These are phyloP conservation scores for Russula griseocarnosa DNA, from an alignment of 768 basidiomycete genomes.

Conservation along the genomic window DNA sequence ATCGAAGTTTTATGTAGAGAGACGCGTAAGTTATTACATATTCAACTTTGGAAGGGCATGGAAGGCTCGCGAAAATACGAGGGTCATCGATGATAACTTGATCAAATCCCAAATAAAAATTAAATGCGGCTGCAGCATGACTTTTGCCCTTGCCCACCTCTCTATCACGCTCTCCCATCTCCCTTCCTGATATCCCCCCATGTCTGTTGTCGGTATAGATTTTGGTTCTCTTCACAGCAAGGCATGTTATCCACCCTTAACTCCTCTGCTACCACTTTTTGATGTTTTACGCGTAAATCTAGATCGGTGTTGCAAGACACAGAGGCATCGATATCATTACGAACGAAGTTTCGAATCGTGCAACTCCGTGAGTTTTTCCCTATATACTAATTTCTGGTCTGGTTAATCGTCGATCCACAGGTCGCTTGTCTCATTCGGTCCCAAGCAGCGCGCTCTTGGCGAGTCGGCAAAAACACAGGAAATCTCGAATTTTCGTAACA, in stretches of 20 bases:
- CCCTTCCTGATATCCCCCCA: constrained; percentile 34
- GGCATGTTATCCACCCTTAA: constrained; percentile 41
- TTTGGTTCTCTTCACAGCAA: constrained; percentile 88
- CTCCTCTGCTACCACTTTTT: not conserved
- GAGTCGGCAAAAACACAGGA: constrained; percentile 97
- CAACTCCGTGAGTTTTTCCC: constrained; percentile 73
- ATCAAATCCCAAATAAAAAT: constrained; percentile 12
- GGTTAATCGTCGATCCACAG: constrained; percentile 39
- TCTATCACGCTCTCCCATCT: constrained; percentile 1
- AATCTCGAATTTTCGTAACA: constrained; percentile 97
- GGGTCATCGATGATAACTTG: constrained; percentile 2
- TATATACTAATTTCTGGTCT: not conserved
- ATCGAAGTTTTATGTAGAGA: not conserved
- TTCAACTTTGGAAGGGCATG: constrained; percentile 13
- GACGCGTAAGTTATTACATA: not conserved
- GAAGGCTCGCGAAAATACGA: constrained; percentile 28
- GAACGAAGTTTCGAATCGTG: constrained; percentile 96
- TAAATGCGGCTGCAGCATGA: not conserved
- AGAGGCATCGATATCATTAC: constrained; percentile 98
- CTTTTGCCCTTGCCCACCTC: constrained; percentile 14
- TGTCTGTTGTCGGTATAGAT: constrained; percentile 96
- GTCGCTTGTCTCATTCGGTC: constrained; percentile 91
- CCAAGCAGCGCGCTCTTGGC: constrained; percentile 86
- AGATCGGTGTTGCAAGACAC: constrained; percentile 95
- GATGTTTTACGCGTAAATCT: constrained; percentile 27